These are phyloP conservation scores for Ettlia oleoabundans DNA, from an alignment of 139 green algal genomes.

Conservation along the genomic window DNA sequence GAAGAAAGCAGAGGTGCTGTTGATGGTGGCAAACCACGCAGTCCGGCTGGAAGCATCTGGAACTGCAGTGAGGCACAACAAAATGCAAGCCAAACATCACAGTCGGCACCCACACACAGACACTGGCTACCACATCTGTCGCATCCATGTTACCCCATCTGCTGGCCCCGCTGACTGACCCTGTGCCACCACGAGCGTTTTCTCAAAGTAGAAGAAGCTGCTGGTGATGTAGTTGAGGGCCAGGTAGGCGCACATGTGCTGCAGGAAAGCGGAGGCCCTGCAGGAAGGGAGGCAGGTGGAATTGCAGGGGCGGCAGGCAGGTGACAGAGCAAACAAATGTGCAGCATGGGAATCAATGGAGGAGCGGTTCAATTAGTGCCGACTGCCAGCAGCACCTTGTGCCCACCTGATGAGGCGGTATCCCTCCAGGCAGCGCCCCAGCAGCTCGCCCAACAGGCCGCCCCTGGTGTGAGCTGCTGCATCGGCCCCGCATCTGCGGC, in stretches of 20 bases:
- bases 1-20: constrained; percentile 58
- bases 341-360: neutral
- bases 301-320: neutral
- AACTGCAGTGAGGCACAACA: neutral
- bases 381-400: neutral
- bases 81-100: too few species aligned
- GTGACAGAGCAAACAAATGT: neutral
- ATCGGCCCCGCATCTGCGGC: neutral
- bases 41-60: constrained; percentile 46
- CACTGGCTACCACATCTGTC: too few species aligned
- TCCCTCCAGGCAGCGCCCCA: constrained; percentile 44
- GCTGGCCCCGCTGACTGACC: neutral
- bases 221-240: constrained; percentile 59
- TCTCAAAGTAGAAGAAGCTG: constrained; percentile 84
- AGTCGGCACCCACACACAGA: too few species aligned
- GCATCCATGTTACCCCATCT: neutral
- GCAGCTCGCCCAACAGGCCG: constrained; percentile 8
- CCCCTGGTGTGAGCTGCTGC: neutral
- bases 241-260: constrained; percentile 73
- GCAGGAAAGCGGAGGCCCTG: constrained; percentile 66
- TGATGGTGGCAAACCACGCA: constrained; percentile 70
- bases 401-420: constrained; percentile 54
- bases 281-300: neutral
- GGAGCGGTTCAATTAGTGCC: neutral
- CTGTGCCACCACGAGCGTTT: constrained; percentile 61